A percentile compares a stretch with the other conserved stretches of the same genome.
These are phyloP conservation scores for Apophysomyces elegans DNA, from an alignment of 371 early-diverging fungal species.

Conservation along the genomic window DNA sequence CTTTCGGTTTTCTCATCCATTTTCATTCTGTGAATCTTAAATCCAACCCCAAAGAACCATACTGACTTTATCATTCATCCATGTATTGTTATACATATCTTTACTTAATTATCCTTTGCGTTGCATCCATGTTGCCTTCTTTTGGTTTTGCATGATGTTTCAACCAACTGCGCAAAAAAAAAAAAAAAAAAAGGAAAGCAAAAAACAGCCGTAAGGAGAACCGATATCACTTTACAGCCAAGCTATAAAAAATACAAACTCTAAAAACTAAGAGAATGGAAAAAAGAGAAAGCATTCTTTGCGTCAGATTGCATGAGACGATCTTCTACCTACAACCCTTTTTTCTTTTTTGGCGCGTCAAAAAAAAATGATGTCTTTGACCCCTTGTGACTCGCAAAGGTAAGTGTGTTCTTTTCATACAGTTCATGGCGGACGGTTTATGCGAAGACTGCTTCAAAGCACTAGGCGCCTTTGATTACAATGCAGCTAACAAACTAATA, in stretches of 20 bases:
- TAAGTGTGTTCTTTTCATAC: neutral
- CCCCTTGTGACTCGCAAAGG: slow-evolving; percentile 1
- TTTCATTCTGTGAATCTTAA: neutral
- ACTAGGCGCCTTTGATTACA: slow-evolving; percentile 64
- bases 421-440: slow-evolving; percentile 25
- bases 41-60: too few relatives aligned
- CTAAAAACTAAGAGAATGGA: neutral
- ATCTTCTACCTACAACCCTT: too few relatives aligned
- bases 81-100: too few relatives aligned
- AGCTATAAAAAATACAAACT: too few relatives aligned
- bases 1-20: neutral
- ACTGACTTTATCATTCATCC: too few relatives aligned
- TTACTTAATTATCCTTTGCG: neutral
- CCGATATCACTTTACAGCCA: neutral
- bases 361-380: too few relatives aligned
- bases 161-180: slow-evolving; percentile 1
- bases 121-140: neutral
- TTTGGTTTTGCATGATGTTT: slow-evolving; percentile 7
- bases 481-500: slow-evolving; percentile 53
- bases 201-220: neutral
- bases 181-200: neutral
- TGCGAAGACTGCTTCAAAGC: slow-evolving; percentile 48
- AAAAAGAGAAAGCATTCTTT: neutral
- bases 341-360: too few relatives aligned
- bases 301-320: slow-evolving; percentile 3